Evolutionary conservation across 1,284 basidiomycete genomes (phyloP), one percentile per base, ranked within the genome.

Genomic region (Cystobasidium pallidum): DNA sequence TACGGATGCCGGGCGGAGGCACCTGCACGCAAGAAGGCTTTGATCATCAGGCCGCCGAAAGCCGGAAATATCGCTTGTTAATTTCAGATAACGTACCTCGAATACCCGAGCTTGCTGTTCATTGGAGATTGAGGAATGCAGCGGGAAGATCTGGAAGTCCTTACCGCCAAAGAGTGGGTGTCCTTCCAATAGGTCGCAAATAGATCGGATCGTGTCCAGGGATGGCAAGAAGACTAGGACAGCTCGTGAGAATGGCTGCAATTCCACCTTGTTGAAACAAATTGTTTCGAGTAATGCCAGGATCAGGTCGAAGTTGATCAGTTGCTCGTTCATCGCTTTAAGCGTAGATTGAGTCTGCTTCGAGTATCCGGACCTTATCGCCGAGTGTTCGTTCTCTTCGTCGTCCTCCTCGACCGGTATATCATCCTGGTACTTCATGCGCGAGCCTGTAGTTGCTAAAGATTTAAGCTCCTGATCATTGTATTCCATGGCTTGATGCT

Each of bases 141-240:
- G 83, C 0, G 92, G 92, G 80, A 91, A 91, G 39, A 98, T 84
- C 73, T 86, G 86, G 83, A 96, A 98, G 19, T 81, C 82, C 2
- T 84, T 82, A 2, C 85, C 84, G 36, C 91, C 89, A 79, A 99
- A 96, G 0, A 80, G 77, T 0, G 84, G 84, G 80, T 99, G 94
- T 54, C 90, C 89, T 45, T 84, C 83, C 24, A 99, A 84, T 72
- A 91, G 83, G 77, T 98, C 94, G 77, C 89, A 89, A 74, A 98
- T 82, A 62, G 90, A 88, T 45, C 94, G 88, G 72, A 99, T 99
- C 81, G 75, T 76, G 86, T 90, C 76, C 67, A 95, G 82, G 65
- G 95, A 96, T 7, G 96, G 95, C 87, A 99, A 88, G 81, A 99
- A 99, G 73, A 99, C 85, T 45, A 99, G 84, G 55, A 92, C 87